Evolutionary conservation across 176 grass and related monocot genomes (phyloP).

Genomic region (Secale cereale): DNA sequence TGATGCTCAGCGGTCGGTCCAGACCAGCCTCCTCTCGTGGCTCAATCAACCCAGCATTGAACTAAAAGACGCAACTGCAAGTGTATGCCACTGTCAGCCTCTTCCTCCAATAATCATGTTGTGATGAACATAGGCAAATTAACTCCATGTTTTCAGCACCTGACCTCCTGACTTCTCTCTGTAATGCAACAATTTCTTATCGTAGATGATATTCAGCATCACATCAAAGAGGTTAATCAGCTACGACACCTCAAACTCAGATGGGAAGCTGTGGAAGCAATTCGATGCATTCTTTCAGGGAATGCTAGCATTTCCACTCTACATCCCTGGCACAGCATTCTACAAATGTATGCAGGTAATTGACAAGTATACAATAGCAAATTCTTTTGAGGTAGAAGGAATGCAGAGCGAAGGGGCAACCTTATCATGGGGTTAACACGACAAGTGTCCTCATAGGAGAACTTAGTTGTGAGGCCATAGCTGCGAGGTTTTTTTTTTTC

Average conservation of each 20-base stretch:
- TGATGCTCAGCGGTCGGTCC: neutral
- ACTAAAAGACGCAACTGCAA: slow-evolving; percentile 40
- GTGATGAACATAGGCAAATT: too few species aligned
- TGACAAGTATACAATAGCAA: too few species aligned
- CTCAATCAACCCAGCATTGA: slow-evolving; percentile 12
- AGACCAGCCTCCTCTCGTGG: slow-evolving; percentile 43
- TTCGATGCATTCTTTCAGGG: slow-evolving; percentile 43
- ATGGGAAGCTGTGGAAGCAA: slow-evolving; percentile 36
- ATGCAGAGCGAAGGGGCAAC: too few species aligned
- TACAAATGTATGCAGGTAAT: slow-evolving; percentile 49
- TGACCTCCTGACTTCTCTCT: too few species aligned
- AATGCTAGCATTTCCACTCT: slow-evolving; percentile 39
- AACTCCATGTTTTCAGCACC: too few species aligned
- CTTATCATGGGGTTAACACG: too few species aligned
- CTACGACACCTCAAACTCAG: slow-evolving; percentile 25
- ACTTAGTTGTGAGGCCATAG: too few species aligned
- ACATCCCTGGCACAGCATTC: slow-evolving; percentile 46
- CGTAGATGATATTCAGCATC: slow-evolving; percentile 62
- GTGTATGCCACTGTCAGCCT: neutral
- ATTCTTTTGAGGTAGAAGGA: too few species aligned
- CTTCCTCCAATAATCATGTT: too few species aligned
- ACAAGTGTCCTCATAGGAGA: too few species aligned
- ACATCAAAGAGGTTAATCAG: slow-evolving; percentile 59
- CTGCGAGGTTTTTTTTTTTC: too few species aligned
- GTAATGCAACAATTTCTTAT: too few species aligned